Conservation (phyloP, 768 basidiomycete genomes). For the Mycena chlorophos region DNA sequence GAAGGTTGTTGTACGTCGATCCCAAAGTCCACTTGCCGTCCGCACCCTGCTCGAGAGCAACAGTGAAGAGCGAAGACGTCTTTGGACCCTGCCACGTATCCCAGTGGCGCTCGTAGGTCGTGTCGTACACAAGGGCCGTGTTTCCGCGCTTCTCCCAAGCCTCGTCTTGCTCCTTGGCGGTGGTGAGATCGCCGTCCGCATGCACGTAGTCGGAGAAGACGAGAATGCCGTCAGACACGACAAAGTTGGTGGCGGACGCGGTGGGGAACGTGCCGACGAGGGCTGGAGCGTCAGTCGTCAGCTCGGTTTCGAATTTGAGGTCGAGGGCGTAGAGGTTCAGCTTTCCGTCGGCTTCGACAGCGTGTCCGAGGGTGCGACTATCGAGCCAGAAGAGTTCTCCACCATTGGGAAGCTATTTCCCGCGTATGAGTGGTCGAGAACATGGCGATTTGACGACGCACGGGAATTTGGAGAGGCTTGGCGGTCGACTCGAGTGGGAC, state of each 20-base stretch:
- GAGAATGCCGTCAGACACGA: constrained; percentile 54
- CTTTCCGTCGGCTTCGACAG: constrained; percentile 55
- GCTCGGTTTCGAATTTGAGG: constrained; percentile 43
- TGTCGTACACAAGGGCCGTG: constrained; percentile 70
- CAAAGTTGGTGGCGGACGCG: constrained; percentile 69
- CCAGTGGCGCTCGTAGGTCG: constrained; percentile 75
- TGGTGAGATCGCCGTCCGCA: constrained; percentile 68
- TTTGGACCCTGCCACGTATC: constrained; percentile 65
- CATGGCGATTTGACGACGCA: constrained; percentile 26
- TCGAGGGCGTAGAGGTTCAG: constrained; percentile 63
- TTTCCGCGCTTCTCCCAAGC: constrained; percentile 73
- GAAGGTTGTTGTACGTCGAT: constrained; percentile 53
- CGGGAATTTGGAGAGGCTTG: constrained; percentile 54
- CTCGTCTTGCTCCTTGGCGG: constrained; percentile 69
- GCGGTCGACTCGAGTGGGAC: constrained; percentile 54
- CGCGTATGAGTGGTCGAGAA: not conserved
- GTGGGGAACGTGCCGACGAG: constrained; percentile 70
- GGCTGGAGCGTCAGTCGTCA: constrained; percentile 41
- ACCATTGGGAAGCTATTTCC: constrained; percentile 55
- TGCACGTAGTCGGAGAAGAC: constrained; percentile 88
- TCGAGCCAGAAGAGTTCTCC: constrained; percentile 83
- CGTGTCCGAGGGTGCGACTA: constrained; percentile 66
- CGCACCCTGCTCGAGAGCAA: constrained; percentile 49
- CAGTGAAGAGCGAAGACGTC: constrained; percentile 68
- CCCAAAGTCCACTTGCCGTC: constrained; percentile 57